Conservation (phyloP, 306 rosid genomes). For the Rosa lucieae region DNA sequence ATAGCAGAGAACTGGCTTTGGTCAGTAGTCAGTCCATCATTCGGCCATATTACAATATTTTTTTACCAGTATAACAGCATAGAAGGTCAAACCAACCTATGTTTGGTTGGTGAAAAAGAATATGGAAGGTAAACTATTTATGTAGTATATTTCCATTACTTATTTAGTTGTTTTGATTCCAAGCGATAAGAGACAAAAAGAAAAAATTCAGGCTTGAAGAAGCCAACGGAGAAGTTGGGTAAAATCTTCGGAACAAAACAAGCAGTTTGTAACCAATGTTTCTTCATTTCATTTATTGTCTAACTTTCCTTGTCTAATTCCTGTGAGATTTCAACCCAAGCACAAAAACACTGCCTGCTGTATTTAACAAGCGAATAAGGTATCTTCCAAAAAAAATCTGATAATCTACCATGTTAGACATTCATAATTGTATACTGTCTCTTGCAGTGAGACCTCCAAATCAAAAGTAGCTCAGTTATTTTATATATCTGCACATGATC, state of each 20-base stretch:
- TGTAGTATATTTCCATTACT: too few species aligned
- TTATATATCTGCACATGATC: background rate
- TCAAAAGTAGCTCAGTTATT: background rate
- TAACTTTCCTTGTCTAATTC: background rate
- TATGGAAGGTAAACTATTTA: background rate
- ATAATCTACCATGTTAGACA: background rate
- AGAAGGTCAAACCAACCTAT: background rate
- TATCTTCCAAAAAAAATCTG: background rate
- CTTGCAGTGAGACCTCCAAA: too few species aligned
- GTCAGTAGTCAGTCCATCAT: constrained; percentile 13
- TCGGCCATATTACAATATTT: background rate
- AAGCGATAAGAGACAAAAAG: background rate
- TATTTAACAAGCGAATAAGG: background rate
- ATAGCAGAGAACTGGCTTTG: background rate
- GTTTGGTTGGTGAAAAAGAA: background rate
- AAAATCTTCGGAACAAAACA: background rate
- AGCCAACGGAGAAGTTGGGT: background rate
- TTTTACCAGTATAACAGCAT: background rate
- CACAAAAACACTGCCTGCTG: background rate
- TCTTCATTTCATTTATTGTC: background rate
- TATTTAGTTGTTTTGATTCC: background rate
- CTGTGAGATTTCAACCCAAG: background rate
- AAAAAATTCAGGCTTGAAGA: background rate
- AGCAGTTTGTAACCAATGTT: background rate
- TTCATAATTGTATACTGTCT: background rate